Percentiles rank a stretch among this genome's conserved stretches.
Evolutionary conservation across 495 filamentous ascomycete species (phyloP).

Genomic region (Massariosphaeria phaeospora): DNA sequence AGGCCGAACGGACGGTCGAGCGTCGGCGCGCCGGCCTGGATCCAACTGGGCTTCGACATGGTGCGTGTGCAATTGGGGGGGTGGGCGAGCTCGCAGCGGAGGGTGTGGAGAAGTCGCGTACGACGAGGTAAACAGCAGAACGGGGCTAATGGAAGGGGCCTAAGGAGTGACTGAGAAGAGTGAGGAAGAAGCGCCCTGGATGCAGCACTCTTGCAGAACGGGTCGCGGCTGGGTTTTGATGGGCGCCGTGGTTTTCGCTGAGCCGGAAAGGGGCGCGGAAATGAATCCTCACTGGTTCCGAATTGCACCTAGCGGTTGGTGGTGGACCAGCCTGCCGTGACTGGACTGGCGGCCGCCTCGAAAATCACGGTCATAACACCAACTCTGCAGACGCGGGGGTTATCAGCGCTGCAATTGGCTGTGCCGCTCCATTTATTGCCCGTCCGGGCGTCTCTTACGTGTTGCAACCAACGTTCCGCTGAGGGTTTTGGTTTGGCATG

Average conservation of each 20-base stretch:
- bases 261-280: constrained; percentile 24
- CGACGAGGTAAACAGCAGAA: constrained; percentile 2
- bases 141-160: background rate
- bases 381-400: background rate
- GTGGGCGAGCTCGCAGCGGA: background rate
- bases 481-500: no score
- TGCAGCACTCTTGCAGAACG: background rate
- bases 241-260: background rate
- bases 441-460: background rate
- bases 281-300: no score
- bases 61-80: constrained; percentile 2
- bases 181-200: constrained; percentile 2
- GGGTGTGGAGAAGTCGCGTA: background rate
- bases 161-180: constrained; percentile 30
- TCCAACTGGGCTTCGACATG: constrained; percentile 35
- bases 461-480: no score
- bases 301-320: no score
- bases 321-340: no score
- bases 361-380: background rate
- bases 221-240: background rate
- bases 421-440: background rate
- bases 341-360: background rate
- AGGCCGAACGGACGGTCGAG: constrained; percentile 91
- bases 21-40: constrained; percentile 53
- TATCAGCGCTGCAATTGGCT: background rate